Evolutionary conservation across 1,284 basidiomycete genomes (phyloP).

Genomic region (Tranzscheliella williamsii): DNA sequence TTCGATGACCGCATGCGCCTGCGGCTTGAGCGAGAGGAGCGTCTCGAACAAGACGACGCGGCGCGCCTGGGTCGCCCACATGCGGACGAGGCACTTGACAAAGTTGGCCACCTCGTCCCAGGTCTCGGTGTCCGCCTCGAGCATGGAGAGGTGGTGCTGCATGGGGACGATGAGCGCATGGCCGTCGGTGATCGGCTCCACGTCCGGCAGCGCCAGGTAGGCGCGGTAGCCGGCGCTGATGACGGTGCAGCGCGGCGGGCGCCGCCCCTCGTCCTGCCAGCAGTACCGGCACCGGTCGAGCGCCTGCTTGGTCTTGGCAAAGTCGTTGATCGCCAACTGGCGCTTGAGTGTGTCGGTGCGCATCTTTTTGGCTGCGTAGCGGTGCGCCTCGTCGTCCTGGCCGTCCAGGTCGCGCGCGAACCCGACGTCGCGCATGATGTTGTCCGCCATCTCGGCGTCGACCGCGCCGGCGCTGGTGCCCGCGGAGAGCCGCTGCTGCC

Average conservation of each 20-base stretch:
- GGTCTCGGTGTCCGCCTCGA: conserved; percentile 95
- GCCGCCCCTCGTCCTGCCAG: conserved; percentile 62
- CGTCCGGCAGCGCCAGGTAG: conserved; percentile 83
- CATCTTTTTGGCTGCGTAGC: conserved; percentile 88
- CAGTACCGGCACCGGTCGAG: conserved; percentile 75
- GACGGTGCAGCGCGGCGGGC: conserved; percentile 78
- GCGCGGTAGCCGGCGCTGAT: conserved; percentile 85
- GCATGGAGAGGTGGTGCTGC: conserved; percentile 78
- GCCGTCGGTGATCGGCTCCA: conserved; percentile 81
- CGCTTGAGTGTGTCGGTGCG: conserved; percentile 93
- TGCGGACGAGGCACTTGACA: conserved; percentile 96
- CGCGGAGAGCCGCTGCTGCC: conserved; percentile 86
- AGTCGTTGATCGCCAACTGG: conserved; percentile 93
- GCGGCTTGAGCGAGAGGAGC: conserved; percentile 78
- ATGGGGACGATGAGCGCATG: conserved; percentile 96
- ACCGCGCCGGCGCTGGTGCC: conserved; percentile 86
- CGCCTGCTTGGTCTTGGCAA: conserved; percentile 88
- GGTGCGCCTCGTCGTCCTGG: conserved; percentile 93
- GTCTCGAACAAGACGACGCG: conserved; percentile 94
- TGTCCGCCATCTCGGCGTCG: conserved; percentile 83
- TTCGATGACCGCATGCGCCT: conserved; percentile 90
- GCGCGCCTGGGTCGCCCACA: conserved; percentile 80
- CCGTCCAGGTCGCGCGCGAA: conserved; percentile 78
- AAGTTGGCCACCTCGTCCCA: conserved; percentile 83
- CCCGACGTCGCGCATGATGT: conserved; percentile 82